phyloP scores from a whole-genome alignment of 495 filamentous ascomycete species.

The Talaromyces ruber region DNA sequence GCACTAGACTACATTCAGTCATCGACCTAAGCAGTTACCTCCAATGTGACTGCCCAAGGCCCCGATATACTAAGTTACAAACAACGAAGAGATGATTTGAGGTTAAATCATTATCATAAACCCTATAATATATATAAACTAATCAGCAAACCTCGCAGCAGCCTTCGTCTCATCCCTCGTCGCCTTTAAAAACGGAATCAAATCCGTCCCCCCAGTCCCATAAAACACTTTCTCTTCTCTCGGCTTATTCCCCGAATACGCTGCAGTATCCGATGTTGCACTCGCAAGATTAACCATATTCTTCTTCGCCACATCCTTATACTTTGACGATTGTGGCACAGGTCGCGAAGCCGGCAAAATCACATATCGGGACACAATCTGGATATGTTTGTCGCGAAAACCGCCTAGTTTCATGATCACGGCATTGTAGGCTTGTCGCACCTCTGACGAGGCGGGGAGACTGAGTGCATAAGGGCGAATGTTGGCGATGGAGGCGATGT shows the following conservation, averaged over 20 bases:
- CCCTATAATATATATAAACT: not conserved
- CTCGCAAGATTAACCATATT: conserved; percentile 47
- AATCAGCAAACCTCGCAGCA: conserved; percentile 17
- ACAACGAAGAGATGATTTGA: not conserved
- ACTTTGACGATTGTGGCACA: not conserved
- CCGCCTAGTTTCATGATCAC: conserved; percentile 72
- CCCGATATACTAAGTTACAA: too few species aligned
- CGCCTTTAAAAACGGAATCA: conserved; percentile 89
- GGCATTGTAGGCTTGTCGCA: conserved; percentile 76
- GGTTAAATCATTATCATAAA: not conserved
- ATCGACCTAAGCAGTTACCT: not conserved
- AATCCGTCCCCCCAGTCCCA: conserved; percentile 82
- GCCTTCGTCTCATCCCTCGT: conserved; percentile 74
- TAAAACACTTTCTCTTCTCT: conserved; percentile 36
- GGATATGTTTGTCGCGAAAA: conserved; percentile 86
- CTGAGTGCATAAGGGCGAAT: conserved; percentile 70
- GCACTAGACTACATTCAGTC: conserved; percentile 10
- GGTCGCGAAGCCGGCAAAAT: conserved; percentile 46
- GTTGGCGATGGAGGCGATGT: conserved; percentile 66
- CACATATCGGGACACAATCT: conserved; percentile 91
- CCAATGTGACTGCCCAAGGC: not conserved
- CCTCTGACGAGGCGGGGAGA: conserved; percentile 44
- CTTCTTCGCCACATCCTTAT: not conserved
- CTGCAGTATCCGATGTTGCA: conserved; percentile 14
- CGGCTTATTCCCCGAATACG: conserved; percentile 16